Conservation (phyloP, 75 land plant genomes). For the Pinus taeda region DNA sequence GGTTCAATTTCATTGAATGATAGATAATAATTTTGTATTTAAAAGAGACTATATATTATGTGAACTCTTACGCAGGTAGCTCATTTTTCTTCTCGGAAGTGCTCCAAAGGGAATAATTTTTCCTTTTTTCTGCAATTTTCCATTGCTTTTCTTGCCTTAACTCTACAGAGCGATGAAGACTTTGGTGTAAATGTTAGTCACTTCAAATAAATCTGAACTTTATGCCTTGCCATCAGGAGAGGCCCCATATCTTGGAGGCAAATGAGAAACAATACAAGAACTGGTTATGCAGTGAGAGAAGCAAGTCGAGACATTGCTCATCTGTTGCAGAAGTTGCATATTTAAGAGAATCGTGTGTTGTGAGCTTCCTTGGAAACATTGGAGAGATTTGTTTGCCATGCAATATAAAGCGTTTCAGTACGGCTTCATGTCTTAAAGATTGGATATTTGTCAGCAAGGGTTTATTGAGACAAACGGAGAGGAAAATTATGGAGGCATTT, state of each 20-base stretch:
- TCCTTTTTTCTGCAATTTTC: neutral
- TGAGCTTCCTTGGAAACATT: slow-evolving; percentile 11
- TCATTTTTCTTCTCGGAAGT: neutral
- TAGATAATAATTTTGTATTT: neutral
- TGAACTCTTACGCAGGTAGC: neutral
- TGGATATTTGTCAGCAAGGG: slow-evolving; percentile 12
- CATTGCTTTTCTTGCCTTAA: neutral
- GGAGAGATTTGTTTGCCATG: slow-evolving; percentile 11
- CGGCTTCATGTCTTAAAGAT: neutral
- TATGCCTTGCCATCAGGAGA: neutral
- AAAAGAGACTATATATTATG: neutral
- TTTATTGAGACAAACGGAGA: neutral
- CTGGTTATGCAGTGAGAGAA: neutral
- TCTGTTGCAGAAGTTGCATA: neutral
- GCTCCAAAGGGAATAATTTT: neutral
- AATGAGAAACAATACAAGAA: neutral
- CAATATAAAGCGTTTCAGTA: neutral
- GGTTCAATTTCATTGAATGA: neutral
- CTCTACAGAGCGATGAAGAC: neutral
- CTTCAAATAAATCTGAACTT: neutral
- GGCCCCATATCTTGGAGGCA: neutral
- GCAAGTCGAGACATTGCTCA: slow-evolving; percentile 7
- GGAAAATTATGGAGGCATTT: neutral
- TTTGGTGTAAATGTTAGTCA: neutral
- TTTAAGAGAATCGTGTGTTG: neutral